Base-by-base conservation (phyloP, 2,329 filamentous ascomycete species). In the Xylaria polymorpha region DNA sequence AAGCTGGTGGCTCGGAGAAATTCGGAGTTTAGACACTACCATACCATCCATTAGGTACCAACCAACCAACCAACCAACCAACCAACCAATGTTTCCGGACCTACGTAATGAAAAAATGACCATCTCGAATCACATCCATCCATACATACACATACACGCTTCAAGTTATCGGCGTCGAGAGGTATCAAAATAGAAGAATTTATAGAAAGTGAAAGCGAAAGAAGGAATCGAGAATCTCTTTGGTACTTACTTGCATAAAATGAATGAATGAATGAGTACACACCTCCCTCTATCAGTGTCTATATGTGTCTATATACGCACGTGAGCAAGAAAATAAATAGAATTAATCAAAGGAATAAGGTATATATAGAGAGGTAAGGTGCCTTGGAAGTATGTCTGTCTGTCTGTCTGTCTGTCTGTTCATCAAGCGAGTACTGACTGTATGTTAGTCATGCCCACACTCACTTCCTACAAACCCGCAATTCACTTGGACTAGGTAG, bases 21-120 rank as follows among this genome's bases (percentile, higher is more conserved):
- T 51, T 56, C 64, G 68, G 68, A 64, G 64, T 61, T 64, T 39
- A 51, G 59, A 63, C n/a, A 22, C 18, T 20, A 22, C 44, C 44
- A 48, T 37, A 12, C 35, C 35, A 29, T n/a, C 1, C 37, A n/a
- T n/a, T n/a, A n/a, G n/a, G n/a, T n/a, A n/a, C 22, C 46, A 22
- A 50, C 46, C 2, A 3, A 48, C 44, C 44, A 22, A 46, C 44
- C n/a, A 29, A 29, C 25, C 25, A 29, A 29, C 25, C n/a, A 29
- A 29, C 25, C 25, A 29, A 29, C 25, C 2, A 37, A 37, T 6
- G 10, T 37, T 37, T 6, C 35, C 7, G 7, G 20, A 48, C 22
- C 12, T 50, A 50, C 46, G 46, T 48, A 48, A 48, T 48, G 46
- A 18, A 50, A 50, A 20, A 48, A 14, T n/a, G 15, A 44, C 25